These are phyloP conservation scores for Tylopilus cervinicoccineus DNA, from an alignment of 768 basidiomycete species.

Conservation along the genomic window DNA sequence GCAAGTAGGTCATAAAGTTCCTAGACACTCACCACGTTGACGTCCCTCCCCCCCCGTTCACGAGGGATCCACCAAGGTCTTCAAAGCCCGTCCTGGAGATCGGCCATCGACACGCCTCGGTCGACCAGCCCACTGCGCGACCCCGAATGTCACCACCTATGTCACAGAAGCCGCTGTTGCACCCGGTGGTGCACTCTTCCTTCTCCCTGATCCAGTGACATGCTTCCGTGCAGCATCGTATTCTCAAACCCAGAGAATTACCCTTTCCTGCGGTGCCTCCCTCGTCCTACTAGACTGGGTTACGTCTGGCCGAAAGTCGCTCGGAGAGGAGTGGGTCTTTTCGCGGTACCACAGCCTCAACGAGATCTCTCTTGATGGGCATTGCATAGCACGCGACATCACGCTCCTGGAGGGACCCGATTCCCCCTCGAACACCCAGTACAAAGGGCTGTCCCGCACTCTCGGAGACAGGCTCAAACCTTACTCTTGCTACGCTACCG, in stretches of 20 bases:
- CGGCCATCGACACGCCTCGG: conserved; percentile 44
- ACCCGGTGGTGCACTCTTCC: conserved; percentile 55
- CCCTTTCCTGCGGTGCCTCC: conserved; percentile 55
- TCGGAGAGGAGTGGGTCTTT: conserved; percentile 90
- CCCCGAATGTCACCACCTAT: conserved; percentile 49
- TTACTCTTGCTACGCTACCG: conserved; percentile 87
- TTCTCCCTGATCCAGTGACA: conserved; percentile 91
- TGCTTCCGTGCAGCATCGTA: conserved; percentile 86
- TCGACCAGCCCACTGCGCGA: conserved; percentile 8
- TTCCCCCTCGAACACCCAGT: conserved; percentile 6
- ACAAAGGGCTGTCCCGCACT: conserved; percentile 37
- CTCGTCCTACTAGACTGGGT: conserved; percentile 86
- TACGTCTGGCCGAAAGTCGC: conserved; percentile 79
- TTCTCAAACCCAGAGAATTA: conserved; percentile 78
- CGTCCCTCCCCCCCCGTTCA: background rate
- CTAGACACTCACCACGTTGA: background rate
- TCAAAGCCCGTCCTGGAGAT: conserved; percentile 69
- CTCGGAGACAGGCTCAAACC: conserved; percentile 65
- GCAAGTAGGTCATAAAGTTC: conserved; percentile 53
- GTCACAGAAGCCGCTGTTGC: conserved; percentile 55
- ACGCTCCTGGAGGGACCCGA: conserved; percentile 64
- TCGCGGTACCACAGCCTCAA: conserved; percentile 81
- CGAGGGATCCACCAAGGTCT: conserved; percentile 93
- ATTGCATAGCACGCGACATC: conserved; percentile 70
- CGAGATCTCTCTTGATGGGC: conserved; percentile 67